phyloP scores from a whole-genome alignment of 805 yeast genomes.

The Suhomyces canberraensis region DNA sequence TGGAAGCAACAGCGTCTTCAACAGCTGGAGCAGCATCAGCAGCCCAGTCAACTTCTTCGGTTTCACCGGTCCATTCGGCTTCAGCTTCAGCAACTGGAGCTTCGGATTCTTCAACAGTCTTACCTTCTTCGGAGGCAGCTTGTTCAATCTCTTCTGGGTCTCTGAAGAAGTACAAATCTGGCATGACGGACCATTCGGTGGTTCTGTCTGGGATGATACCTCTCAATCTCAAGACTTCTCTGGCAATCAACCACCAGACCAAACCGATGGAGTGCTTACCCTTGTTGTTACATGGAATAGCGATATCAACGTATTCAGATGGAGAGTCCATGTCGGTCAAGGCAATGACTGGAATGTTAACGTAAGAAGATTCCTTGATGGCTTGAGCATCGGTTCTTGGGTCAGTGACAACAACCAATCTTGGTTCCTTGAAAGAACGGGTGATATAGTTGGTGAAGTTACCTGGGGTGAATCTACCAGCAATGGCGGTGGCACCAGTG shows the following conservation, averaged over 20 bases:
- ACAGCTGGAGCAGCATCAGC: constrained; percentile 55
- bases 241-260: constrained; percentile 98
- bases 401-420: constrained; percentile 98
- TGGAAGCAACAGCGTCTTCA: constrained; percentile 70
- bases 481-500: constrained; percentile 99
- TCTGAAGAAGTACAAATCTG: constrained; percentile 99
- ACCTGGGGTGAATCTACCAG: constrained; percentile 99
- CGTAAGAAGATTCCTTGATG: constrained; percentile 99
- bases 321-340: constrained; percentile 98
- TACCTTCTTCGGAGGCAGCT: constrained; percentile 56
- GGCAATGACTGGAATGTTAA: constrained; percentile 99
- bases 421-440: constrained; percentile 99
- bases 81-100: constrained; percentile 61
- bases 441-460: constrained; percentile 99
- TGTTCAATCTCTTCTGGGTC: constrained; percentile 99
- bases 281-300: constrained; percentile 99
- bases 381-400: constrained; percentile 99
- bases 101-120: constrained; percentile 51
- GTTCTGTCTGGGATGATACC: constrained; percentile 96
- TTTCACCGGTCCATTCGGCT: constrained; percentile 55
- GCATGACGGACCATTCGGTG: constrained; percentile 98
- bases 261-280: constrained; percentile 99
- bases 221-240: constrained; percentile 99
- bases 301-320: constrained; percentile 98
- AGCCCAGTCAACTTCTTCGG: constrained; percentile 67